phyloP scores from a whole-genome alignment of 2,329 filamentous ascomycete species.

The Daldinia sp. region DNA sequence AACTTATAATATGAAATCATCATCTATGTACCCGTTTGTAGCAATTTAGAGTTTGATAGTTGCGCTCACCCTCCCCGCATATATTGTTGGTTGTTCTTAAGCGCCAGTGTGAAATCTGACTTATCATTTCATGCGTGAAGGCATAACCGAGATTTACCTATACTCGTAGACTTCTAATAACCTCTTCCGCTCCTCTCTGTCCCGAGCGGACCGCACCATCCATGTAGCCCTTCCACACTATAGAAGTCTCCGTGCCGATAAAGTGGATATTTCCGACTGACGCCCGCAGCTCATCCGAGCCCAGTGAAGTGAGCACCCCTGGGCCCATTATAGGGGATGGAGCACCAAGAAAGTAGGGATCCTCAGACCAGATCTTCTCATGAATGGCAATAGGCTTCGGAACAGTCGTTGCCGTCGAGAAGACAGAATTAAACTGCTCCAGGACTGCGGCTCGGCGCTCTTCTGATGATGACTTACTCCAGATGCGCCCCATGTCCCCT shows the following conservation, averaged over 20 bases:
- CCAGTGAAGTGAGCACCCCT: conserved; percentile 54
- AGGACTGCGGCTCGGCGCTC: conserved; percentile 46
- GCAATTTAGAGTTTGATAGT: not conserved
- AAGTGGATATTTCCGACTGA: conserved; percentile 61
- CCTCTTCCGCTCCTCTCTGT: conserved; percentile 61
- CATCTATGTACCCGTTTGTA: not conserved
- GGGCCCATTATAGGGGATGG: conserved; percentile 55
- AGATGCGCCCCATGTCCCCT: conserved; percentile 53
- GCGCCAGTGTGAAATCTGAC: not conserved
- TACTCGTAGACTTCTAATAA: conserved; percentile 48
- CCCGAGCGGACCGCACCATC: conserved; percentile 67
- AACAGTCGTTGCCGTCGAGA: conserved; percentile 28
- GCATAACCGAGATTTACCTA: conserved; percentile 4
- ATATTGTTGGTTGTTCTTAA: not conserved
- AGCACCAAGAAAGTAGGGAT: conserved; percentile 56
- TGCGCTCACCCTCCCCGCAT: not conserved
- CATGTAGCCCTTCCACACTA: conserved; percentile 69
- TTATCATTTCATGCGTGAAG: not conserved
- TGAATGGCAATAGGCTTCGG: conserved; percentile 52
- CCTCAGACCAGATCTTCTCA: conserved; percentile 55
- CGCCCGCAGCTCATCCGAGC: conserved; percentile 52
- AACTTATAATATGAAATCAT: too few relatives aligned
- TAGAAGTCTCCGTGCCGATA: conserved; percentile 65
- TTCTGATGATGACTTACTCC: conserved; percentile 44
- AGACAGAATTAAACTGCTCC: conserved; percentile 48